Base-by-base conservation (phyloP, 2,329 filamentous ascomycete genomes). In the Diaporthe sp. region DNA sequence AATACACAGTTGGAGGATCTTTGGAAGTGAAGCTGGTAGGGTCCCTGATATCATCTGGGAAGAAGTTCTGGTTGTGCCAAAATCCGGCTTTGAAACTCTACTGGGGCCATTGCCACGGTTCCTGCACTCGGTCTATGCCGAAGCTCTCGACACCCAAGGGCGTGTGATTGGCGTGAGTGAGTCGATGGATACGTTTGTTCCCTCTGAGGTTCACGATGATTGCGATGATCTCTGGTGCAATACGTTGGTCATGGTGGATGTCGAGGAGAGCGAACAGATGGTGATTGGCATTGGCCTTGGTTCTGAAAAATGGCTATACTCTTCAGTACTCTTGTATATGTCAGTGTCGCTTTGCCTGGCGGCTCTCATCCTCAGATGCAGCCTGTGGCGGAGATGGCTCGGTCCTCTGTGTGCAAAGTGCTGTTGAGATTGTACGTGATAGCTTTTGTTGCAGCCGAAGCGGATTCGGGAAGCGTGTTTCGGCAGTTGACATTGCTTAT, bases 181-280 rank as follows among this genome's bases (percentile, higher is more conserved):
- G 13, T 10, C 49, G 5, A 31, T 5, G 22, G 34, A 53, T 15
- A 68, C 46, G 4, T 42, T 68, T 22, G 31, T 53, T 12, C 62
- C 62, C 37, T 25, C 31, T 69, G 34, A 55, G 22, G 10, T 69
- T 15, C 49, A 55, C 6, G 34, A 42, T 17, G 65, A 22, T 12
- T 55, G 49, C n/a, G 34, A 69, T 55, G 34, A 55, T 22, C 65
- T 69, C 34, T 55, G 46, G 65, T 69, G 49, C 31, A 55, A 69
- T 17, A n/a, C 65, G 2, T 7, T 55, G 49, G 65, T 53, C 15
- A 42, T 69, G 65, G 15, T 55, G 15, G 49, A 69, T 42, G 34
- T 55, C 9, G 46, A 55, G n/a, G 31, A 55, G n/a, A 55, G 34
- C 15, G 10, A 28, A 0, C 13, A 25, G 4, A 44, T 6, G 5